Percentiles rank a stretch among this genome's conserved stretches.
phyloP scores from a whole-genome alignment of 2,329 filamentous ascomycete genomes.

The Epichloe sylvatica region DNA sequence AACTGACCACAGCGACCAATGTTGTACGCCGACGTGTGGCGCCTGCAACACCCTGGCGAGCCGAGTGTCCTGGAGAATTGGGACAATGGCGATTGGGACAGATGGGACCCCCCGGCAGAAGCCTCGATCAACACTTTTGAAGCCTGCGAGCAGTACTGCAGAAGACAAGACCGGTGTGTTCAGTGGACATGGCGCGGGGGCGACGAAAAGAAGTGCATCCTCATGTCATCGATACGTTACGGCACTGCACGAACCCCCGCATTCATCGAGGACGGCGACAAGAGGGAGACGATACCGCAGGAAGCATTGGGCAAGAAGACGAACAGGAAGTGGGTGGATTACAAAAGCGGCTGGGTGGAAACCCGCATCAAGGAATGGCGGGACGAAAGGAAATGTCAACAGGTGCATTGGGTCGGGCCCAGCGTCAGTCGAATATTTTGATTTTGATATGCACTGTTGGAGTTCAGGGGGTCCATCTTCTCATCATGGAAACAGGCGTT shows the following conservation, averaged over 20 bases:
- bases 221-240: slow-evolving; percentile 16
- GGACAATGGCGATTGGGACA: slow-evolving; percentile 21
- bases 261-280: slow-evolving; percentile 13
- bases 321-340: slow-evolving; percentile 15
- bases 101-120: slow-evolving; percentile 14
- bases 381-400: slow-evolving; percentile 13
- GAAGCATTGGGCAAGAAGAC: slow-evolving; percentile 8
- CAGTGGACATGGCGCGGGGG: slow-evolving; percentile 20
- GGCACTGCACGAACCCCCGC: slow-evolving; percentile 12
- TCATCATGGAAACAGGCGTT: too few species aligned
- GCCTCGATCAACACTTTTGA: slow-evolving; percentile 15
- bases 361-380: slow-evolving; percentile 15
- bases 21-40: slow-evolving; percentile 24
- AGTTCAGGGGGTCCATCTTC: too few species aligned
- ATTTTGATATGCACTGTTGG: background rate
- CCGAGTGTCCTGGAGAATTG: slow-evolving; percentile 13
- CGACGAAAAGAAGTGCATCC: slow-evolving; percentile 17
- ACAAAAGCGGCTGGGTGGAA: slow-evolving; percentile 17
- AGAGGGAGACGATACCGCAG: slow-evolving; percentile 9
- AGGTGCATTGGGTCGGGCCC: slow-evolving; percentile 20
- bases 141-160: slow-evolving; percentile 16
- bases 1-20: slow-evolving; percentile 18
- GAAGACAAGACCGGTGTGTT: slow-evolving; percentile 13
- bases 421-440: slow-evolving; percentile 8
- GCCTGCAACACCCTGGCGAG: slow-evolving; percentile 21